These are phyloP conservation scores for Sarcodon aspratus DNA, from an alignment of 768 basidiomycete genomes.

Conservation along the genomic window DNA sequence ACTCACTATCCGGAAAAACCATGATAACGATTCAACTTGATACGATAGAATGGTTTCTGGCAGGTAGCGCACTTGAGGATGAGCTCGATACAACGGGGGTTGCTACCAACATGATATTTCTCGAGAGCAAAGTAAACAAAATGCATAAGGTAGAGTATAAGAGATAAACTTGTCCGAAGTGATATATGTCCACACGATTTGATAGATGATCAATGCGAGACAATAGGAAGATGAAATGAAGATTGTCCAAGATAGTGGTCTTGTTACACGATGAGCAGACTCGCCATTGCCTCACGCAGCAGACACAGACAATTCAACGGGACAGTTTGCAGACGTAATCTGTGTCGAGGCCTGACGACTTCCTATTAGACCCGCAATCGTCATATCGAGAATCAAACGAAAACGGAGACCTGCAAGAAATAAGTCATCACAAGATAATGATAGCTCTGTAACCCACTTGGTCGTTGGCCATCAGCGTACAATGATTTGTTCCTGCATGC, in stretches of 20 bases:
- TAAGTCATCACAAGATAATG: background rate
- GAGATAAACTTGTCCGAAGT: too few relatives aligned
- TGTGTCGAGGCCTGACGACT: conserved; percentile 41
- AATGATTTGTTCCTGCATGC: conserved; percentile 56
- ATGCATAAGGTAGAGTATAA: too few relatives aligned
- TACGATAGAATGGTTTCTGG: too few relatives aligned
- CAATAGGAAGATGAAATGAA: background rate
- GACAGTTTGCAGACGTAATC: conserved; percentile 53
- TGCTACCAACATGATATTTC: too few relatives aligned
- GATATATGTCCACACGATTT: too few relatives aligned
- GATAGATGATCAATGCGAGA: too few relatives aligned
- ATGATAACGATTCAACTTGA: too few relatives aligned
- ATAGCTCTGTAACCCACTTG: conserved; percentile 33
- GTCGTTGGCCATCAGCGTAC: conserved; percentile 38
- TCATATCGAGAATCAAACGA: conserved; percentile 51
- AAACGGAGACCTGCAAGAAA: conserved; percentile 38
- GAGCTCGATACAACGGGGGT: too few relatives aligned
- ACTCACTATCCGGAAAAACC: too few relatives aligned
- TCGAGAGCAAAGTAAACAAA: too few relatives aligned
- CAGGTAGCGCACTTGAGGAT: too few relatives aligned
- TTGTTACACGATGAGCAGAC: background rate
- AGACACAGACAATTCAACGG: conserved; percentile 50
- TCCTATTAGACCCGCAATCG: conserved; percentile 57
- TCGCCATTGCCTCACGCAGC: conserved; percentile 26
- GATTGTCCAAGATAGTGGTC: background rate